These are phyloP conservation scores for Aristolochia californica DNA, from an alignment of 164 flowering plant genomes.

Conservation along the genomic window DNA sequence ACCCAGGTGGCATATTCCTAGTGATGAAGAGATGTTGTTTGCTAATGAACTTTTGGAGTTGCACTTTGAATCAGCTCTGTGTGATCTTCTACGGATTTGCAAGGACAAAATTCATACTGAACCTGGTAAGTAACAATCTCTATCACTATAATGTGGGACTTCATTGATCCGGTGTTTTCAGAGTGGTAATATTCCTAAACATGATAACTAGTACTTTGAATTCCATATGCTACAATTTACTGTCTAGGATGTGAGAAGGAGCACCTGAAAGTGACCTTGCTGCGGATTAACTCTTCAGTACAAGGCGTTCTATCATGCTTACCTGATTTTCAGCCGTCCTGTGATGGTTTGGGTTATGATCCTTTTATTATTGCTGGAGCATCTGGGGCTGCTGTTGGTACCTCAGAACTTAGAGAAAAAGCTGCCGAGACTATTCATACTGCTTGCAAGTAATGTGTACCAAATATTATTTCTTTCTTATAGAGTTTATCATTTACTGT, in stretches of 20 bases:
- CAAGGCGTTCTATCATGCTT: constrained; percentile 96
- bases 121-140: constrained; percentile 36
- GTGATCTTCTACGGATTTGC: constrained; percentile 72
- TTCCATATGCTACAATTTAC: constrained; percentile 1
- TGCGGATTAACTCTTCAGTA: constrained; percentile 81
- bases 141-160: not conserved
- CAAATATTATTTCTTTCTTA: not conserved
- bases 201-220: too few species aligned
- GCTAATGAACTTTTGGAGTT: constrained; percentile 80
- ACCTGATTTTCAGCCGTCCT: constrained; percentile 78
- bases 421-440: constrained; percentile 70
- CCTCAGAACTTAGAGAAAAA: constrained; percentile 64
- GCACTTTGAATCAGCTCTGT: constrained; percentile 78
- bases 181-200: too few species aligned
- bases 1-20: constrained; percentile 89
- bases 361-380: constrained; percentile 81
- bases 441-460: constrained; percentile 66
- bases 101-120: constrained; percentile 64
- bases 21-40: constrained; percentile 56
- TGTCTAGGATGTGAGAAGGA: constrained; percentile 77
- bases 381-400: constrained; percentile 77
- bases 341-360: constrained; percentile 23
- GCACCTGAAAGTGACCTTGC: constrained; percentile 90
- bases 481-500: not conserved
- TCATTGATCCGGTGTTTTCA: too few species aligned